phyloP scores from a whole-genome alignment of 2,329 filamentous ascomycete species.

The Corinectria fuckeliana region DNA sequence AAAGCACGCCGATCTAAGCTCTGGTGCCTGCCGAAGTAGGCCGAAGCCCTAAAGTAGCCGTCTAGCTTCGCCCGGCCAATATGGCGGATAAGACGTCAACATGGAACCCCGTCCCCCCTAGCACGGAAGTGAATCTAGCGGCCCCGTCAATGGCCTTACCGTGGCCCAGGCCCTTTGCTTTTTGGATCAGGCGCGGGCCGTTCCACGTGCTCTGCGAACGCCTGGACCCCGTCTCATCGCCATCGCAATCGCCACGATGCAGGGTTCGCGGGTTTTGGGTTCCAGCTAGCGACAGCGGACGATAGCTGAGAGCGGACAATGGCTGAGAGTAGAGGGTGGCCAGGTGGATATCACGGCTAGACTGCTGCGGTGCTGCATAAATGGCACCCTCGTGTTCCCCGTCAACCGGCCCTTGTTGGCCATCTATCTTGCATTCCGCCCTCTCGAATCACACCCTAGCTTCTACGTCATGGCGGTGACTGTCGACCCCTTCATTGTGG shows the following conservation, averaged over 20 bases:
- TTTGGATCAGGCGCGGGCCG: slow-evolving; percentile 8
- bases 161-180: slow-evolving; percentile 6
- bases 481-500: slow-evolving; percentile 10
- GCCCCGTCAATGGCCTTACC: slow-evolving; percentile 1
- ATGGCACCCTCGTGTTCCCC: slow-evolving; percentile 5
- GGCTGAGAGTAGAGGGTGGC: background rate
- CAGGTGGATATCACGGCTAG: background rate
- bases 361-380: slow-evolving; percentile 1
- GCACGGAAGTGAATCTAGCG: slow-evolving; percentile 9
- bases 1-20: too few species aligned
- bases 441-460: background rate
- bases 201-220: background rate
- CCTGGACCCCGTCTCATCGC: background rate
- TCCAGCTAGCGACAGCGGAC: background rate
- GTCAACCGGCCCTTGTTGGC: background rate
- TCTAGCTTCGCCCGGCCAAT: background rate
- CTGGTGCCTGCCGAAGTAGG: background rate
- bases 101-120: background rate
- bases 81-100: background rate
- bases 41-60: too few species aligned
- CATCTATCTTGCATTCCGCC: background rate
- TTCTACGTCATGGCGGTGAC: slow-evolving; percentile 4
- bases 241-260: background rate
- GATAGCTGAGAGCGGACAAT: background rate
- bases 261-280: background rate